Evolutionary conservation across 306 rosid genomes (phyloP), one percentile per base, ranked within the genome.

Genomic region (Cucurbita pepo): DNA sequence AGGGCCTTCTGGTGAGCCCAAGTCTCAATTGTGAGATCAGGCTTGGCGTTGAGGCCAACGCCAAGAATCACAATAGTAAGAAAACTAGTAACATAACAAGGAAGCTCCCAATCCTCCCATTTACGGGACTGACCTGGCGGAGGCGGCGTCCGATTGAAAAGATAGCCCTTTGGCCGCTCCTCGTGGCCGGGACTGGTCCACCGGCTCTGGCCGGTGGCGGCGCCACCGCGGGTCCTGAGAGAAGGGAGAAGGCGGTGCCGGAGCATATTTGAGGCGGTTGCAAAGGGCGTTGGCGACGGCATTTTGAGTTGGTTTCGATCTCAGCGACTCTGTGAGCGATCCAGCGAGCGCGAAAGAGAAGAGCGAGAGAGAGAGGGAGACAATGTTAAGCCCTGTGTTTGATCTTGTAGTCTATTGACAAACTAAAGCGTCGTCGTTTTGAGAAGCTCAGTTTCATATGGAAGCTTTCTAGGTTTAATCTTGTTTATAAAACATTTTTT

Each of bases 71-170:
- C 99, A 79, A 94, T 91, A 65, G 99, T 86, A 74, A 95, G 92
- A 82, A 95, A 95, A 79, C 99, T 95, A 10, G 99, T 89, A 80
- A 95, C 71, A 82, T 95, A 95, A 90, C 99, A 95, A 7, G 99
- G 99, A 2, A 95, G 90, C 69, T 95, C 99, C 99, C 99, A 95
- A 45, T 95, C 99, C 69, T 95, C 99, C 99, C 99, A 95, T 64
- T 85, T 89, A 7, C 99, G 97, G 6, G 97, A 67, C 72, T 91
- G 79, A 4, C 99, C 99, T 0, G 91, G 85, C 3, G 97, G 85
- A 0, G 14, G 85, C 0, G 99, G 97, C 16, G 92, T 85, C 43
- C 95, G 81, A 81, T 89, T 95, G 82, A 95, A 86, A 75, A 82
- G 89, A 76, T 80, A 78, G 0, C 99, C 99, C 71, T 95, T 95